Evolutionary conservation across 768 basidiomycete species (phyloP).

Genomic region (Suillus subalutaceus): DNA sequence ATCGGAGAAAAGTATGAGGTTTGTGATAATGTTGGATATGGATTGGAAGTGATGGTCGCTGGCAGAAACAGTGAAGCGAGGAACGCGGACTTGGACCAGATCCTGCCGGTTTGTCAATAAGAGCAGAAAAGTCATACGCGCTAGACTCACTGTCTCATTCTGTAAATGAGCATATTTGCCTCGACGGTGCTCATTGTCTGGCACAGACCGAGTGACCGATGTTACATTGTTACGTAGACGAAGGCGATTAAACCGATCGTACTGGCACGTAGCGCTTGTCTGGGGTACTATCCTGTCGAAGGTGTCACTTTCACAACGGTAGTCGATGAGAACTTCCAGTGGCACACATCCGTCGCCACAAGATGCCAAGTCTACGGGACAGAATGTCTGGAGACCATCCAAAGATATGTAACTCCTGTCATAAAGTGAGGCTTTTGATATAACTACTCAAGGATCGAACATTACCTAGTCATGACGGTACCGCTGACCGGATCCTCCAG

Average conservation of each 20-base stretch:
- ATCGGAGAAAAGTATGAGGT: conserved; percentile 89
- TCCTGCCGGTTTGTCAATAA: conserved; percentile 53
- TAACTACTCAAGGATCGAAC: conserved; percentile 9
- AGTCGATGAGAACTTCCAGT: conserved; percentile 88
- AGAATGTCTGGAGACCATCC: conserved; percentile 86
- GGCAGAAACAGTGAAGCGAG: conserved; percentile 85
- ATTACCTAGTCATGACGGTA: conserved; percentile 82
- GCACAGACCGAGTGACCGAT: conserved; percentile 41
- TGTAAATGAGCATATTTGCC: conserved; percentile 51
- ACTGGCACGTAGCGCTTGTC: conserved; percentile 81
- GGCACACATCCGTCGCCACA: conserved; percentile 66
- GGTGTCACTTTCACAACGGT: conserved; percentile 74
- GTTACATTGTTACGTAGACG: conserved; percentile 76
- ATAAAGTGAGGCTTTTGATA: neutral
- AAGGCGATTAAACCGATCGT: conserved; percentile 94
- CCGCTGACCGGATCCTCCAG: conserved; percentile 84
- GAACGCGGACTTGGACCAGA: conserved; percentile 78
- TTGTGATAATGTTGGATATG: conserved; percentile 84
- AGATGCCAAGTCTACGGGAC: conserved; percentile 54
- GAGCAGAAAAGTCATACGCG: neutral
- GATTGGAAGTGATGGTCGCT: conserved; percentile 80
- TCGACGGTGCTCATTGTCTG: conserved; percentile 39
- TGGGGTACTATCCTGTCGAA: conserved; percentile 92
- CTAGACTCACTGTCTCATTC: conserved; percentile 57
- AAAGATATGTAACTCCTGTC: conserved; percentile 76